Evolutionary conservation across 306 rosid species (phyloP), one percentile per base, ranked within the genome.

Genomic region (Dalbergia cochinchinensis): DNA sequence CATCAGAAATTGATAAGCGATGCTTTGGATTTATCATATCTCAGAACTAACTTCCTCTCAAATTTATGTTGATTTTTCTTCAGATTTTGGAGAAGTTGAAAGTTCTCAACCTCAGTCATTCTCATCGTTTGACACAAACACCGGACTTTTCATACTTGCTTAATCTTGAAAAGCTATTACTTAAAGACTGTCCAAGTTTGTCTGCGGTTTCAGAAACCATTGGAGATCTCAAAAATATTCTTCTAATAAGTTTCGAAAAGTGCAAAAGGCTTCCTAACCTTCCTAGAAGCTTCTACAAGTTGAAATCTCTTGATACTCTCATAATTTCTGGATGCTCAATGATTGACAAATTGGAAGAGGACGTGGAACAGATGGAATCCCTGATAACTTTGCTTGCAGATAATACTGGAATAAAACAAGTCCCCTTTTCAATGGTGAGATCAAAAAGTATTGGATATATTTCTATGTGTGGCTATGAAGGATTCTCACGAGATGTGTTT

Each of bases 81-180:
- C 76, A 82, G 86, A 0, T 72, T 33, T 19, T 80, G 22, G 62
- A 65, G 80, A 77, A 53, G 8, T 15, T 81, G 50, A 81, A 81
- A 77, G 15, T 71, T 33, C 64, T 85, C 9, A 80, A 86, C 68
- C 80, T 86, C 3, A 77, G 85, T 37, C 81, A 80, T 51, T 86
- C 83, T 0, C 35, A n/a, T 39, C 7, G 11, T 45, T 13, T 86
- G 35, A 61, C 12, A 19, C n/a, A 1, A 18, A 80, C 74, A 1
- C 87, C 89, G 0, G 78, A 80, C 33, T 78, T 80, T 6, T 57
- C 74, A 5, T 63, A 39, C 0, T 11, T 86, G 19, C 89, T 82
- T 0, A 82, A 74, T 51, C 82, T 86, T 18, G 61, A 71, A 68
- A 73, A 63, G 50, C 73, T 86, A 18, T 19, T 68, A 16, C 83